A percentile compares a stretch with the other conserved stretches of the same genome.
phyloP scores from a whole-genome alignment of 1,139 yeast genomes.

The Lodderomyces orthopsilosis region DNA sequence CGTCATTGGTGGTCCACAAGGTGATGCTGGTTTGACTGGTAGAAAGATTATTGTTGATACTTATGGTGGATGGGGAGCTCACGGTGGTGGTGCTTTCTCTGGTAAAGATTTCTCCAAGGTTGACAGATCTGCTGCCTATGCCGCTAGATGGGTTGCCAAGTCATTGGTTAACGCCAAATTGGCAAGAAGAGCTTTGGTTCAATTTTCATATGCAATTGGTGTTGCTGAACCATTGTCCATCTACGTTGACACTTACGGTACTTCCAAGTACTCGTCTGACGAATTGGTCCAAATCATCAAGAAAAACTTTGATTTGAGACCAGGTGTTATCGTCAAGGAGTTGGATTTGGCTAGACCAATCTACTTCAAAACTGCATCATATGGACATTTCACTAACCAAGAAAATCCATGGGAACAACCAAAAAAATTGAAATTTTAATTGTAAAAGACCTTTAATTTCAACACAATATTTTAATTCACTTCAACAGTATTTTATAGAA shows the following conservation, averaged over 20 bases:
- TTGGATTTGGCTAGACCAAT: constrained; percentile 98
- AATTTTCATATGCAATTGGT: constrained; percentile 99
- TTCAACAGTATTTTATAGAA: constrained; percentile 2
- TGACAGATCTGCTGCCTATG: constrained; percentile 99
- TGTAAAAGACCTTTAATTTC: neutral
- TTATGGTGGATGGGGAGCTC: constrained; percentile 99
- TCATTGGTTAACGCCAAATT: constrained; percentile 92
- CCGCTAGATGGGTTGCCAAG: constrained; percentile 99
- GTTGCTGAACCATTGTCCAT: constrained; percentile 99
- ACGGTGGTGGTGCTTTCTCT: constrained; percentile 99
- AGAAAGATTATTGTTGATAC: constrained; percentile 99
- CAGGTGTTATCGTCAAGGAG: constrained; percentile 97
- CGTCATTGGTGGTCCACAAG: constrained; percentile 99
- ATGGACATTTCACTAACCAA: constrained; percentile 99
- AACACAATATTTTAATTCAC: constrained; percentile 1
- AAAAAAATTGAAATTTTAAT: constrained; percentile 75
- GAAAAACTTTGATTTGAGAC: constrained; percentile 97
- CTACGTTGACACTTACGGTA: constrained; percentile 97
- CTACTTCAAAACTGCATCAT: constrained; percentile 97
- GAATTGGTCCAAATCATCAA: constrained; percentile 88
- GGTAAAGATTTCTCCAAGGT: constrained; percentile 99
- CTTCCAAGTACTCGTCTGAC: constrained; percentile 83
- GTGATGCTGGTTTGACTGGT: constrained; percentile 99
- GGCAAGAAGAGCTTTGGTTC: constrained; percentile 96
- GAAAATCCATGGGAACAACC: constrained; percentile 57